These are phyloP conservation scores for Saccharomycopsis schoenii DNA, from an alignment of 805 yeast genomes.

Conservation along the genomic window DNA sequence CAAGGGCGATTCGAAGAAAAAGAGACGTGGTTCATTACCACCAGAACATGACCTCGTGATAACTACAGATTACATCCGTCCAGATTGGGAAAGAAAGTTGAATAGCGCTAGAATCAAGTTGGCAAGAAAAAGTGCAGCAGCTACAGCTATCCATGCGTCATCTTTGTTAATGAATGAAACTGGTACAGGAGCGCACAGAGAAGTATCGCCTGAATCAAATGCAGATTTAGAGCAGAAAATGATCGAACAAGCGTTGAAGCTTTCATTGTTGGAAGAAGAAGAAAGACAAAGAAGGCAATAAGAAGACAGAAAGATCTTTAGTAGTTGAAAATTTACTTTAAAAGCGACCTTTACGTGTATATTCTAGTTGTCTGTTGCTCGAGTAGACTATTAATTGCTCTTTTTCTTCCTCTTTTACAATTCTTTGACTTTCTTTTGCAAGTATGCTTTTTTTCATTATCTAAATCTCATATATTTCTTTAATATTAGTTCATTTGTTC, in stretches of 20 bases:
- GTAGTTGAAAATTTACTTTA: no score
- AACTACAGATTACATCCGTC: conserved; percentile 74
- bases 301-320: neutral
- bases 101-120: conserved; percentile 62
- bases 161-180: conserved; percentile 34
- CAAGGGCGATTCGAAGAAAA: neutral
- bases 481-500: neutral
- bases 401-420: neutral
- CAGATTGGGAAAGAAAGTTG: conserved; percentile 83
- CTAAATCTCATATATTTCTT: neutral
- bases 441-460: neutral
- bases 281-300: conserved; percentile 31
- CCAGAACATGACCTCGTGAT: conserved; percentile 62
- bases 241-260: conserved; percentile 75
- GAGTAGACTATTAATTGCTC: no score
- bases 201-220: conserved; percentile 21
- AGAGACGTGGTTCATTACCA: conserved; percentile 47
- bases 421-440: neutral
- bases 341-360: no score
- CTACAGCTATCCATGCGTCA: conserved; percentile 86
- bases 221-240: conserved; percentile 57
- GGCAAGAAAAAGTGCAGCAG: conserved; percentile 86
- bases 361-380: no score
- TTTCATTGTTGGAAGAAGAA: conserved; percentile 64
- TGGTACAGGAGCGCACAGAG: conserved; percentile 11